phyloP scores from a whole-genome alignment of 1,284 basidiomycete species.

The Xerocomus cyaneibrunnescens region DNA sequence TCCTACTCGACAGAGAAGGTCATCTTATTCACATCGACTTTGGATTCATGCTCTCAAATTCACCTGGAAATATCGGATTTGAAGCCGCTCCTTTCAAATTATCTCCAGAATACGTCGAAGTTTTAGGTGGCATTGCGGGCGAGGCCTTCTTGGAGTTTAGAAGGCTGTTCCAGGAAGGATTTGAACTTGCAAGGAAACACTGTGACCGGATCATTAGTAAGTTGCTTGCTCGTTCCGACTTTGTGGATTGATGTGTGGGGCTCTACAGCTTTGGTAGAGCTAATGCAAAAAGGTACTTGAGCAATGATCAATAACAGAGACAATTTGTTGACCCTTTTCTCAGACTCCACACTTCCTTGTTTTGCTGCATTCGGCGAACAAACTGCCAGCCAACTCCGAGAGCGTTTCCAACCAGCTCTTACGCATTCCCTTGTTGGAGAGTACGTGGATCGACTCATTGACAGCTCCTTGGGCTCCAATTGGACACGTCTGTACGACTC shows the following conservation, averaged over 20 bases:
- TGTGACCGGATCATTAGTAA: conserved; percentile 94
- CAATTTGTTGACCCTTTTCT: conserved; percentile 8
- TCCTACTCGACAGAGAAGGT: conserved; percentile 92
- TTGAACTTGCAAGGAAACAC: conserved; percentile 92
- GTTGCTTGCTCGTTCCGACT: conserved; percentile 33
- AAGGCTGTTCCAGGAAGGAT: conserved; percentile 87
- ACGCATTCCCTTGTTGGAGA: conserved; percentile 88
- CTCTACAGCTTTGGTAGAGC: conserved; percentile 78
- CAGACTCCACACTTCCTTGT: conserved; percentile 92
- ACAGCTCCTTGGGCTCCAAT: conserved; percentile 85
- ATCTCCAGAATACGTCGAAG: conserved; percentile 93
- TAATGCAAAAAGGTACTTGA: conserved; percentile 89
- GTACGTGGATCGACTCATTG: conserved; percentile 85
- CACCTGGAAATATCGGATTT: conserved; percentile 96
- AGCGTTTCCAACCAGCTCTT: conserved; percentile 91
- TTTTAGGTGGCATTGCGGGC: conserved; percentile 86
- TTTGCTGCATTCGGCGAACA: conserved; percentile 90
- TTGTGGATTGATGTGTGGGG: conserved; percentile 7
- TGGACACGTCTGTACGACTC: conserved; percentile 94
- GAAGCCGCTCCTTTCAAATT: conserved; percentile 99
- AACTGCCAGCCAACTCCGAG: conserved; percentile 84
- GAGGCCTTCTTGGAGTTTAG: conserved; percentile 85
- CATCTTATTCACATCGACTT: conserved; percentile 98
- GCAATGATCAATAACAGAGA: not conserved
- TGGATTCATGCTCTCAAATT: conserved; percentile 97